Percentiles rank a stretch among this genome's conserved stretches.
These are phyloP conservation scores for Lupinus albus DNA, from an alignment of 306 rosid species.

Conservation along the genomic window DNA sequence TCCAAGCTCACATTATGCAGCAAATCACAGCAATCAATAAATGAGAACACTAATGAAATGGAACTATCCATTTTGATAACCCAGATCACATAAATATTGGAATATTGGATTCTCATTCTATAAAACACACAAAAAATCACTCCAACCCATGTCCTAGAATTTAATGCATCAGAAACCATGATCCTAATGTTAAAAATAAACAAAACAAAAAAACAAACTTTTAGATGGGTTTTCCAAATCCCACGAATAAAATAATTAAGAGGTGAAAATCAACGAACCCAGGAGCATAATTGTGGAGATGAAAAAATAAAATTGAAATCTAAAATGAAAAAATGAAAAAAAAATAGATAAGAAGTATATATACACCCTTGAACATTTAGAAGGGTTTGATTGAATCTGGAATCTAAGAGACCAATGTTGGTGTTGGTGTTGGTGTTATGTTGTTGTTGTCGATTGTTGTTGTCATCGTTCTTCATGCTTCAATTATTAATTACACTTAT, in stretches of 20 bases:
- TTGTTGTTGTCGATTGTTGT: conserved; percentile 46
- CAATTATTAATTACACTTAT: too few relatives aligned
- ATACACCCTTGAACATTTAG: conserved; percentile 85
- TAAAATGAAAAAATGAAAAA: conserved; percentile 30
- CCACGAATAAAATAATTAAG: not conserved
- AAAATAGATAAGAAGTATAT: too few relatives aligned
- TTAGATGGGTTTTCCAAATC: conserved; percentile 31
- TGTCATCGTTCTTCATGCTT: conserved; percentile 40
- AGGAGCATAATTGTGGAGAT: conserved; percentile 29
- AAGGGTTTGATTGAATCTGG: conserved; percentile 91
- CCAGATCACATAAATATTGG: conserved; percentile 36
- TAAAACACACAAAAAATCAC: conserved; percentile 1
- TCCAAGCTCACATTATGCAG: conserved; percentile 15
- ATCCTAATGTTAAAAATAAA: conserved; percentile 2
- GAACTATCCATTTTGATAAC: conserved; percentile 21
- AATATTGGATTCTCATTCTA: not conserved
- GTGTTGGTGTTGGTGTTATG: conserved; percentile 53
- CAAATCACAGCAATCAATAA: conserved; percentile 41
- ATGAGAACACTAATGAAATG: conserved; percentile 12
- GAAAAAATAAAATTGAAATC: conserved; percentile 41
- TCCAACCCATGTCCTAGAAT: too few relatives aligned
- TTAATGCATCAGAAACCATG: conserved; percentile 32
- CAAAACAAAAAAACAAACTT: not conserved
- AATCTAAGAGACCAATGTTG: conserved; percentile 55
- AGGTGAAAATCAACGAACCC: conserved; percentile 20